Percentiles rank a stretch among this genome's conserved stretches.
These are phyloP conservation scores for Torrubiellomyces zombiae DNA, from an alignment of 2,329 filamentous ascomycete genomes.

Conservation along the genomic window DNA sequence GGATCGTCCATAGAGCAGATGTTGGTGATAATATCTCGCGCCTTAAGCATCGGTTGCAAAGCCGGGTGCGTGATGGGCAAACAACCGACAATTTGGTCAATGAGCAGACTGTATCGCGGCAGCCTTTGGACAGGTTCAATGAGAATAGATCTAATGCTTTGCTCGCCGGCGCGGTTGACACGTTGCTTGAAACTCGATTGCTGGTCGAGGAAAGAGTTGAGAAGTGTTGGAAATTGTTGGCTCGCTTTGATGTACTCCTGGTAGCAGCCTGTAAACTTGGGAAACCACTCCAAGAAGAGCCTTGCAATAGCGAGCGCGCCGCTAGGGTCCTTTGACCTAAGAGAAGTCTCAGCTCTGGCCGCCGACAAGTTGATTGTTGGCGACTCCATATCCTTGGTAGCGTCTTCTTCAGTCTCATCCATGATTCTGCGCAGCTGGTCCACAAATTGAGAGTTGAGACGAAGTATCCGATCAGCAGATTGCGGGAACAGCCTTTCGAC, in stretches of 20 bases:
- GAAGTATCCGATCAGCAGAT: slow-evolving; percentile 63
- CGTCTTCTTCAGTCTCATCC: slow-evolving; percentile 69
- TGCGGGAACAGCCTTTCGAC: slow-evolving; percentile 65
- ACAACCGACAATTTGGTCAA: slow-evolving; percentile 83
- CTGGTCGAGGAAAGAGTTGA: slow-evolving; percentile 63
- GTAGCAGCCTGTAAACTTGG: slow-evolving; percentile 80
- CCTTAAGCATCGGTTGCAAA: slow-evolving; percentile 66
- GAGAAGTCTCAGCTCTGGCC: slow-evolving; percentile 26
- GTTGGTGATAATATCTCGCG: slow-evolving; percentile 83
- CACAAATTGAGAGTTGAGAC: slow-evolving; percentile 69
- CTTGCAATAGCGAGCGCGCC: slow-evolving; percentile 66
- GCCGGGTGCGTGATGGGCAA: slow-evolving; percentile 77
- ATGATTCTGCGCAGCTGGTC: slow-evolving; percentile 59
- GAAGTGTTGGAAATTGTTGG: slow-evolving; percentile 66
- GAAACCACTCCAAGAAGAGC: slow-evolving; percentile 79
- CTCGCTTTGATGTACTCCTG: slow-evolving; percentile 86
- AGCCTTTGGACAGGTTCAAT: slow-evolving; percentile 94
- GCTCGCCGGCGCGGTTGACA: slow-evolving; percentile 73
- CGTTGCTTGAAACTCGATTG: slow-evolving; percentile 70
- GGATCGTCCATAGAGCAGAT: slow-evolving; percentile 84
- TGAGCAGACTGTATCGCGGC: slow-evolving; percentile 86
- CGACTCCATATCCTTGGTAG: slow-evolving; percentile 57
- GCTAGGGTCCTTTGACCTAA: slow-evolving; percentile 49
- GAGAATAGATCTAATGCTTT: slow-evolving; percentile 73
- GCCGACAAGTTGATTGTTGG: slow-evolving; percentile 23